Evolutionary conservation across 306 rosid species (phyloP), one percentile per base, ranked within the genome.

Genomic region (Rubus parviflorus): DNA sequence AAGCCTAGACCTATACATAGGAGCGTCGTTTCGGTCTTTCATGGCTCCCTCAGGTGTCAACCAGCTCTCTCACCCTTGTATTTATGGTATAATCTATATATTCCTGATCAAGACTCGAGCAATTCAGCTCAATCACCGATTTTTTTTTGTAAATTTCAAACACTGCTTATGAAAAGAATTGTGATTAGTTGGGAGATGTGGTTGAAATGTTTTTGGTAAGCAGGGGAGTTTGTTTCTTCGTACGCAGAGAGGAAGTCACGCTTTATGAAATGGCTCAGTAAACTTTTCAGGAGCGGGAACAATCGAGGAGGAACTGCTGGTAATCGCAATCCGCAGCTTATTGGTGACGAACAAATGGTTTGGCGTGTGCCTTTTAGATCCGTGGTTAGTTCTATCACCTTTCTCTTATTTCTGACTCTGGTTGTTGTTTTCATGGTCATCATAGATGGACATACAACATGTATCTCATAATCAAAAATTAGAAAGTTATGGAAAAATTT

Each of bases 251-350:
- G 89, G 83, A 93, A 92, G 86, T 90, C 97, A 58, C 86, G 97
- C 72, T 88, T 93, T 82, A 87, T 93, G 98, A 93, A 90, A 92
- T 96, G 99, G 99, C 77, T 96, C 69, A 81, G 90, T 84, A 93
- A 81, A 85, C 84, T 96, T 78, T 91, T 96, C 90, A 86, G 86
- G 82, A 81, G 89, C 8, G 91, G 97, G 75, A 74, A 86, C 54
- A 79, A 65, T 60, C 82, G 90, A 52, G 85, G 88, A 77, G 89
- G 87, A 47, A 82, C 86, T 43, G 79, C 68, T n/a, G 71, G 83
- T 4, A 13, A 82, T 76, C 85, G 77, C 74, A 88, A 74, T 73
- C 87, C 89, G 1, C 97, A 88, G 78, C 90, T 82, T 23, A 79
- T 90, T 35, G 77, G 90, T 0, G 99, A 91, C 73, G 99, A 96